Evolutionary conservation across 2,329 filamentous ascomycete species (phyloP).

Genomic region (Biscogniauxia mediterranea): DNA sequence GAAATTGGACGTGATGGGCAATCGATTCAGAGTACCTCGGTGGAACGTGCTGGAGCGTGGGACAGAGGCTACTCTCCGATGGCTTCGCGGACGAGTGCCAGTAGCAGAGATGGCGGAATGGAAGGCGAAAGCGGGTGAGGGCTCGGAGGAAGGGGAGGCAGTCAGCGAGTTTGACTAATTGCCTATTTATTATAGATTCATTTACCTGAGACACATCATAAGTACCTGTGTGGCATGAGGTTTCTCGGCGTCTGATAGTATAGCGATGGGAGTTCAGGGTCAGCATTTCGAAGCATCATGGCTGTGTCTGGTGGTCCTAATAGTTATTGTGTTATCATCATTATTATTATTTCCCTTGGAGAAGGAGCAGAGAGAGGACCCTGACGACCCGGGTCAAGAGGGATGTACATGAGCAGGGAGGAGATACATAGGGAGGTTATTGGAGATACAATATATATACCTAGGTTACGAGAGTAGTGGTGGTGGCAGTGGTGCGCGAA

Average conservation of each 20-base stretch:
- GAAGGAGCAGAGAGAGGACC: background rate
- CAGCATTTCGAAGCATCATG: background rate
- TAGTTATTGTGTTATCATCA: background rate
- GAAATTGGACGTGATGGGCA: slow-evolving; percentile 76
- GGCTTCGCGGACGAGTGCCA: slow-evolving; percentile 75
- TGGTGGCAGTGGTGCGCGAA: too few relatives aligned
- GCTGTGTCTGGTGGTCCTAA: background rate
- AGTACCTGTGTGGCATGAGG: slow-evolving; percentile 2
- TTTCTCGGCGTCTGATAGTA: slow-evolving; percentile 8
- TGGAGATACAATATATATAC: too few relatives aligned
- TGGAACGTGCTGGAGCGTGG: slow-evolving; percentile 83
- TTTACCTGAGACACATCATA: slow-evolving; percentile 3
- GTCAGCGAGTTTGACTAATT: slow-evolving; percentile 20
- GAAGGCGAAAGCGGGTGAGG: slow-evolving; percentile 45
- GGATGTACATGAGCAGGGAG: background rate
- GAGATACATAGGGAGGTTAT: too few relatives aligned
- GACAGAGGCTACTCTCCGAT: slow-evolving; percentile 78
- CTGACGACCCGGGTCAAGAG: background rate
- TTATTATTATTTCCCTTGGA: too few relatives aligned
- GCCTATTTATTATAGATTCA: slow-evolving; percentile 1
- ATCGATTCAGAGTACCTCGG: slow-evolving; percentile 82
- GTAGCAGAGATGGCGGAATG: slow-evolving; percentile 57
- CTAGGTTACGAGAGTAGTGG: too few relatives aligned
- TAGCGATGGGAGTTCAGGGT: slow-evolving; percentile 15
- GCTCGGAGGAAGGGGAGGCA: slow-evolving; percentile 28